Evolutionary conservation across 106 monocot species (phyloP), one percentile per base, ranked within the genome.

Genomic region (Agapanthus africanus): DNA sequence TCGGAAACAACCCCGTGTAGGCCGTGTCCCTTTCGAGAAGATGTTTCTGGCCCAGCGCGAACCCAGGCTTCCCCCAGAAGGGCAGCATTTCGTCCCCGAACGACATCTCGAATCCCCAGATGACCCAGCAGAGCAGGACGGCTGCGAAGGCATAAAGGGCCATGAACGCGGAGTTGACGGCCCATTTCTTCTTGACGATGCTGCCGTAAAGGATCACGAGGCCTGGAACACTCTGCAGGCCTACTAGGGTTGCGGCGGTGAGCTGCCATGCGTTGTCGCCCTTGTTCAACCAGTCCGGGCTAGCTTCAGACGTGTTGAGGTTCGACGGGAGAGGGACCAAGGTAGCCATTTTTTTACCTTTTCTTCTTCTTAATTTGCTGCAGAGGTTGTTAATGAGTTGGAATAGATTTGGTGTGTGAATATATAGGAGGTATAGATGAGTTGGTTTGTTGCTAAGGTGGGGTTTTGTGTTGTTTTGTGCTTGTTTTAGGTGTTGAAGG

Each of bases 11-110:
- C 56, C 70, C 70, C 3, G 6, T 19, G 33, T 32, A 68, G 3
- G 9, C 57, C 54, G 7, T 9, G 19, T 35, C 54, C 49, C 67
- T 78, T 5, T 64, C 36, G 50, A 82, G 13, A 49, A 85, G 69
- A 70, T 81, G 74, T 39, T 77, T 76, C 65, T 85, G 85, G 30
- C 76, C 80, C 16, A 85, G 69, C 25, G 85, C 81, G 0, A 72
- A 71, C 10, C 65, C 67, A 10, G 81, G 81, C 54, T 75, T 81
- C 51, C 85, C 85, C 85, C 85, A 85, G 65, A 85, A 75, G 39
- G 85, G 85, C 54, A 82, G 51, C 68, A 85, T 81, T 54, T 85
- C 68, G 46, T 85, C 69, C 25, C 85, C 85, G 73, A 85, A 85
- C 21, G 85, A 85, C 81, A 85, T 81, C 68, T 82, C 69, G 69